Evolutionary conservation across 108 stramenopile species (phyloP).

Genomic region (Nitzschia sp.): DNA sequence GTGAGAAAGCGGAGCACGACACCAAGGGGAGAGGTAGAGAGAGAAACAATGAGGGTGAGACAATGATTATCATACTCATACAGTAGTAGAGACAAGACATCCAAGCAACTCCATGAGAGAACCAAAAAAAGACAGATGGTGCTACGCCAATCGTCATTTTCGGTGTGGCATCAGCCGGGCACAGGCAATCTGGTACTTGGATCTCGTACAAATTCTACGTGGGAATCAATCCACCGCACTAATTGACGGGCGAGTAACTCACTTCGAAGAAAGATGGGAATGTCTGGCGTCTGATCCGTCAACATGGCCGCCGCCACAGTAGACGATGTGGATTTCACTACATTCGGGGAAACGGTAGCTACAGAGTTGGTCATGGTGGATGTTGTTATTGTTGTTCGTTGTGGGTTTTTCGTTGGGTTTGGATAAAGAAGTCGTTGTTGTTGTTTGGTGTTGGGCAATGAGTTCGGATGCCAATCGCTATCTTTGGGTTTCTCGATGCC

Average conservation of each 20-base stretch:
- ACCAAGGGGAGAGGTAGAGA: not conserved
- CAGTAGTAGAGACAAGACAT: not conserved
- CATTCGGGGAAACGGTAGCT: slow-evolving; percentile 10
- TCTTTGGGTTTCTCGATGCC: not conserved
- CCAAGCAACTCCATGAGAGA: not conserved
- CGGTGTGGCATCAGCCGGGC: slow-evolving; percentile 2
- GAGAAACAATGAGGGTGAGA: not conserved
- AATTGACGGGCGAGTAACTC: slow-evolving; percentile 25
- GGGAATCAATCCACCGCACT: not conserved
- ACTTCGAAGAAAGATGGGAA: slow-evolving; percentile 61
- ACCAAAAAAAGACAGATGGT: not conserved
- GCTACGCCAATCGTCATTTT: not conserved
- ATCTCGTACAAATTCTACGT: slow-evolving; percentile 34
- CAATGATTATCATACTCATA: too few species aligned
- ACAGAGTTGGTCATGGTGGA: not conserved
- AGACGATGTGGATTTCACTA: slow-evolving; percentile 7
- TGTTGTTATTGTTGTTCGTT: too few species aligned
- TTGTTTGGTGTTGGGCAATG: not conserved
- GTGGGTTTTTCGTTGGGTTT: not conserved
- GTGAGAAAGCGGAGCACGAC: slow-evolving; percentile 7
- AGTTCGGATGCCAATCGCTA: not conserved
- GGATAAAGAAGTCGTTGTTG: not conserved
- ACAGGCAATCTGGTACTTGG: slow-evolving; percentile 11
- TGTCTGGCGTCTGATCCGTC: slow-evolving; percentile 36
- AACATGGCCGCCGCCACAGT: slow-evolving; percentile 1